A percentile compares a stretch with the other conserved stretches of the same genome.
Conservation (phyloP, 306 rosid species). For the Astragalus glycyphyllos region DNA sequence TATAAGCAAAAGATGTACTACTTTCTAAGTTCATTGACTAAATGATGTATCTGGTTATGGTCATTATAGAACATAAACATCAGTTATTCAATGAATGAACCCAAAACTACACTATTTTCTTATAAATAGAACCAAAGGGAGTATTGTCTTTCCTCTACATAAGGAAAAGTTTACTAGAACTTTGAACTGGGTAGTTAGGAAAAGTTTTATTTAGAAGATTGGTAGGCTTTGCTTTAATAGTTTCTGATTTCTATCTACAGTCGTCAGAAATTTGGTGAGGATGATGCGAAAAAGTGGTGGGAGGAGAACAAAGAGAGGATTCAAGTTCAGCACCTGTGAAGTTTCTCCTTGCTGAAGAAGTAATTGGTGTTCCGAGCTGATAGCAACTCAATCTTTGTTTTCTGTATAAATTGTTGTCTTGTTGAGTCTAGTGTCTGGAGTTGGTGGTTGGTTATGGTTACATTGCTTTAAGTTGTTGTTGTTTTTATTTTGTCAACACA, state of each 20-base stretch:
- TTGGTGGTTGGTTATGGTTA: constrained; percentile 32
- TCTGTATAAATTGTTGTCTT: constrained; percentile 18
- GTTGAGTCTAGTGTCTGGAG: constrained; percentile 33
- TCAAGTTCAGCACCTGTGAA: constrained; percentile 80
- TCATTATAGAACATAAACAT: too few relatives aligned
- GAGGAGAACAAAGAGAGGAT: constrained; percentile 86
- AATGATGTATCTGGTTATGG: too few relatives aligned
- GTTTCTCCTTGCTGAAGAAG: constrained; percentile 14
- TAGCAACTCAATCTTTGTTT: constrained; percentile 47
- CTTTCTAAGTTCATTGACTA: too few relatives aligned
- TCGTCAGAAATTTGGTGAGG: constrained; percentile 83
- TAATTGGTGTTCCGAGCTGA: constrained; percentile 31
- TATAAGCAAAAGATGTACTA: too few relatives aligned
- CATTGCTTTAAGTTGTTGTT: constrained; percentile 20
- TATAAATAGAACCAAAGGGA: too few relatives aligned
- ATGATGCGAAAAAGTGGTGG: constrained; percentile 87
- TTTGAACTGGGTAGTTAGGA: not conserved
- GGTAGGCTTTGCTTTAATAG: constrained; percentile 23
- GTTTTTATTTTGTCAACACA: too few relatives aligned
- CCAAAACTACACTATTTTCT: too few relatives aligned
- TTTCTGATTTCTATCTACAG: constrained; percentile 51
- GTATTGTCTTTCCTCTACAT: too few relatives aligned
- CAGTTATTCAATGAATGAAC: too few relatives aligned
- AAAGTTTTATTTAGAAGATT: not conserved
- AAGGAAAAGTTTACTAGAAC: too few relatives aligned